Base-by-base conservation (phyloP, 2,329 filamentous ascomycete genomes). In the Epichloe gansuensis region DNA sequence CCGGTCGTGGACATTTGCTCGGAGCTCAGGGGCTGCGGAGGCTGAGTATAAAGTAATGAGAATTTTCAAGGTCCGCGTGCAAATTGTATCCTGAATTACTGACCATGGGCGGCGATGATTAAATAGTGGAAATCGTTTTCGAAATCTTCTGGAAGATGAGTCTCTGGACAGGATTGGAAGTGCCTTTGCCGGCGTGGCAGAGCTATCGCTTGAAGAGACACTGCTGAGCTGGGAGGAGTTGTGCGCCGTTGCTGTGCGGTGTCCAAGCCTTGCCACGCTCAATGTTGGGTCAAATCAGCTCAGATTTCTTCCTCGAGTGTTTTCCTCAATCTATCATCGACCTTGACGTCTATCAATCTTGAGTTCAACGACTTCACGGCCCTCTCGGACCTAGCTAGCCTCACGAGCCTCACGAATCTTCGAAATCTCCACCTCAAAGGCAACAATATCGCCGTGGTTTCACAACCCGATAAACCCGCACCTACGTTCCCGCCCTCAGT, bases 101-200 rank as follows among this genome's bases (percentile, higher is more conserved):
- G 15, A 39, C 37, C 0, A 7, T 39, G 37, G 13, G 7, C 12
- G 34, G 6, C 0, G 13, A 5, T 11, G 5, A 35, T 28, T 12
- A 31, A 31, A 41, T 55, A 91, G 87, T 68, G 86, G 87, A 15
- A 94, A 93, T 62, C 84, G 88, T 2, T 81, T 89, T 55, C 68
- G 71, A 21, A 59, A 69, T 5, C 59, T 77, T 5, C 54, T 83
- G 17, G 50, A 57, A 0, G 63, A 68, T 15, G 51, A 59, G 5
- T 54, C 60, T 1, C 61, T 73, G 3, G 59, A 62, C 41, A 54
- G 61, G 3, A 62, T 67, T n/a, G 60, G 62, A 1, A 58, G 67
- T 15, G 69, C 69, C 1, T 78, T 87, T 47, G 55, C 64, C 6
- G 68, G 71, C 3, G 69, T 88, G 25, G 72, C 68, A 3, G 78